Conservation (phyloP, 768 basidiomycete species). For the Punctularia strigosozonata region DNA sequence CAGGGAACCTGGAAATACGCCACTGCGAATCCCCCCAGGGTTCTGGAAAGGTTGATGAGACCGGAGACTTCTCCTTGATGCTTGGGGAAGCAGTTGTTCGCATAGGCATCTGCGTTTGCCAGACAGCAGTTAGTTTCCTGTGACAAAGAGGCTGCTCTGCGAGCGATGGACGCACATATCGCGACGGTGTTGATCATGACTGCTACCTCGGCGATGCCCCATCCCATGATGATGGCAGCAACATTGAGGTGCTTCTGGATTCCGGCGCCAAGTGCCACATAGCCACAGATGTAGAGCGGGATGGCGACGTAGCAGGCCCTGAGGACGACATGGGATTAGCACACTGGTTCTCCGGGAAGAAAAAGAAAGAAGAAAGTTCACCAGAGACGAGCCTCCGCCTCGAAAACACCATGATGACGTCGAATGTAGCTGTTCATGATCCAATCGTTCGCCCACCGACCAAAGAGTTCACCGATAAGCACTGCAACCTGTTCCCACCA, state of each 20-base stretch:
- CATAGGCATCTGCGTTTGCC: slow-evolving; percentile 27
- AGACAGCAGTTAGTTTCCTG: slow-evolving; percentile 6
- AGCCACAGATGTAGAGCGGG: slow-evolving; percentile 49
- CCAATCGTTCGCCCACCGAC: slow-evolving; percentile 39
- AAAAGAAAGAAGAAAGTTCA: slow-evolving; percentile 12
- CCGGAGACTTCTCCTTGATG: slow-evolving; percentile 52
- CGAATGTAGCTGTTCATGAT: slow-evolving; percentile 31
- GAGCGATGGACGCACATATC: slow-evolving; percentile 44
- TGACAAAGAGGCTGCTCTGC: slow-evolving; percentile 11
- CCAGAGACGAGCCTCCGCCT: slow-evolving; percentile 49
- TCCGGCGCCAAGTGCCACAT: slow-evolving; percentile 42
- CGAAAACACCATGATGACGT: slow-evolving; percentile 38
- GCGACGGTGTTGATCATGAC: slow-evolving; percentile 53
- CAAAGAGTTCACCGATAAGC: slow-evolving; percentile 37
- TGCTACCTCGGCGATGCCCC: slow-evolving; percentile 49
- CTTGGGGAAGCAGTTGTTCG: slow-evolving; percentile 37
- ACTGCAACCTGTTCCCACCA: slow-evolving; percentile 26
- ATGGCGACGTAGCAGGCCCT: slow-evolving; percentile 54
- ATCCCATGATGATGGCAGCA: slow-evolving; percentile 52
- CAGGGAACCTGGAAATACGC: slow-evolving; percentile 60
- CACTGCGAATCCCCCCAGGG: slow-evolving; percentile 49
- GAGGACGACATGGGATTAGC: neutral
- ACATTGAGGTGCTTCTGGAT: slow-evolving; percentile 40
- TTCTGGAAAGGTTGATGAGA: slow-evolving; percentile 43
- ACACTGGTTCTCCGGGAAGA: too few species aligned